Evolutionary conservation across 1,284 basidiomycete species (phyloP).

Genomic region (Ganoderma meredithae): DNA sequence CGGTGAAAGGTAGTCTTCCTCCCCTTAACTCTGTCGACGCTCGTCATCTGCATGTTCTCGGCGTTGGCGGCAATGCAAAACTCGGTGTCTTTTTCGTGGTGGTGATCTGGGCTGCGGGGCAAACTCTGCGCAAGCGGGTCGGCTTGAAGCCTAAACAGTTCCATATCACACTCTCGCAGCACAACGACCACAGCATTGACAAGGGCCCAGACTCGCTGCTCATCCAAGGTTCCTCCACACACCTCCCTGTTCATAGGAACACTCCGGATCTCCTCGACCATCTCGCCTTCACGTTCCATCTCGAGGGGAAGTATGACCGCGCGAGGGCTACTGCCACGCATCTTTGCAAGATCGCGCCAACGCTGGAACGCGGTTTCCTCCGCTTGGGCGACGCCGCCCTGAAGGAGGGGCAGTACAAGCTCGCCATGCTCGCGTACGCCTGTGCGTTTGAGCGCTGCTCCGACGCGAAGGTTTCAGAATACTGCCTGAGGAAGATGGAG

Average conservation of each 20-base stretch:
- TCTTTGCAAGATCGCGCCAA: conserved; percentile 43
- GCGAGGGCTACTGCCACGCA: conserved; percentile 45
- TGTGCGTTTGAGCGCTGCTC: conserved; percentile 50
- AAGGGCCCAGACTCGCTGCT: conserved; percentile 55
- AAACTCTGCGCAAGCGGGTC: conserved; percentile 54
- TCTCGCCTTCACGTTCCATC: conserved; percentile 53
- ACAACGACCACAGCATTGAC: conserved; percentile 53
- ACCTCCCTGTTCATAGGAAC: conserved; percentile 27
- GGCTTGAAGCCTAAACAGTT: conserved; percentile 61
- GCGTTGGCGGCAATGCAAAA: conserved; percentile 48
- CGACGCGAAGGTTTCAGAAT: conserved; percentile 47
- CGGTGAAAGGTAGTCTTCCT: conserved; percentile 17
- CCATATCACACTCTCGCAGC: conserved; percentile 57
- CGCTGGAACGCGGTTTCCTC: conserved; percentile 56
- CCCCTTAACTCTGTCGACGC: conserved; percentile 23
- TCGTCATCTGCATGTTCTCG: conserved; percentile 38
- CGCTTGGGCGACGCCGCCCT: conserved; percentile 57
- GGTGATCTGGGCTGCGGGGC: conserved; percentile 63
- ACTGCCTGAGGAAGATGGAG: conserved; percentile 54
- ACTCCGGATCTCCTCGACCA: conserved; percentile 56
- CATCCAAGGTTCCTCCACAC: conserved; percentile 36
- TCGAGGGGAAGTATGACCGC: conserved; percentile 45
- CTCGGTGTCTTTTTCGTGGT: conserved; percentile 53
- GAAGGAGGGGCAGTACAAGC: conserved; percentile 46
- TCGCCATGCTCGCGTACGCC: conserved; percentile 63